These are phyloP conservation scores for Barbatosphaeria neglecta DNA, from an alignment of 495 filamentous ascomycete genomes.

Conservation along the genomic window DNA sequence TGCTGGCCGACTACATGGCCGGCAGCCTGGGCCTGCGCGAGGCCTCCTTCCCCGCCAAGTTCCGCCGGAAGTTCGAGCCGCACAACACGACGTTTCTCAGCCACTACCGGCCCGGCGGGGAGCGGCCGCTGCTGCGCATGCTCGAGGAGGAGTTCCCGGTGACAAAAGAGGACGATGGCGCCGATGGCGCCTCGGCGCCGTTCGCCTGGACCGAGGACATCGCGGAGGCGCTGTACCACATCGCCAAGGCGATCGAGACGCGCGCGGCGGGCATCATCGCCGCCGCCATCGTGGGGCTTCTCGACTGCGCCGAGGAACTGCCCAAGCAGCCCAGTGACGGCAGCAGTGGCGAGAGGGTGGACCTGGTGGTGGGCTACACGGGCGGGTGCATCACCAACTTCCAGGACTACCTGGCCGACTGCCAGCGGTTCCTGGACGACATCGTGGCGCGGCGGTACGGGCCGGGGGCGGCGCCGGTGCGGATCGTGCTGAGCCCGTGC, in stretches of 20 bases:
- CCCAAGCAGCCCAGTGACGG: conserved; percentile 8
- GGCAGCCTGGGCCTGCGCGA: conserved; percentile 24
- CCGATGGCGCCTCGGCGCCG: too few species aligned
- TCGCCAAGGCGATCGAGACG: conserved; percentile 52
- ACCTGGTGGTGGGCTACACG: conserved; percentile 66
- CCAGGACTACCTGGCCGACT: conserved; percentile 57
- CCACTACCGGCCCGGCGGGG: conserved; percentile 40
- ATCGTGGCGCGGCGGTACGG: conserved; percentile 47
- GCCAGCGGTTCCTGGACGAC: conserved; percentile 53
- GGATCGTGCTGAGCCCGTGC: conserved; percentile 54
- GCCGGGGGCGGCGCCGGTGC: conserved; percentile 33
- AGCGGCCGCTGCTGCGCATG: conserved; percentile 36
- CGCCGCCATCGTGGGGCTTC: conserved; percentile 55
- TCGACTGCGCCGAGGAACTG: conserved; percentile 57
- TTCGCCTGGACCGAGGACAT: conserved; percentile 50
- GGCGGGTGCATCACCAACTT: conserved; percentile 71
- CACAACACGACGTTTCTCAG: conserved; percentile 59
- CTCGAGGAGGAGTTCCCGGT: conserved; percentile 45
- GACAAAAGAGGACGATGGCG: conserved; percentile 24
- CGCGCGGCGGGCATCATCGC: conserved; percentile 64
- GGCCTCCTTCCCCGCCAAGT: conserved; percentile 43
- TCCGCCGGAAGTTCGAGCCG: conserved; percentile 52
- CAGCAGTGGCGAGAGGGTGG: conserved; percentile 22
- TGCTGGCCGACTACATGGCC: conserved; percentile 55
- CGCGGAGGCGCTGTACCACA: conserved; percentile 44